Evolutionary conservation across 2,329 filamentous ascomycete genomes (phyloP), one percentile per base, ranked within the genome.

Genomic region (Amylocarpus encephaloides): DNA sequence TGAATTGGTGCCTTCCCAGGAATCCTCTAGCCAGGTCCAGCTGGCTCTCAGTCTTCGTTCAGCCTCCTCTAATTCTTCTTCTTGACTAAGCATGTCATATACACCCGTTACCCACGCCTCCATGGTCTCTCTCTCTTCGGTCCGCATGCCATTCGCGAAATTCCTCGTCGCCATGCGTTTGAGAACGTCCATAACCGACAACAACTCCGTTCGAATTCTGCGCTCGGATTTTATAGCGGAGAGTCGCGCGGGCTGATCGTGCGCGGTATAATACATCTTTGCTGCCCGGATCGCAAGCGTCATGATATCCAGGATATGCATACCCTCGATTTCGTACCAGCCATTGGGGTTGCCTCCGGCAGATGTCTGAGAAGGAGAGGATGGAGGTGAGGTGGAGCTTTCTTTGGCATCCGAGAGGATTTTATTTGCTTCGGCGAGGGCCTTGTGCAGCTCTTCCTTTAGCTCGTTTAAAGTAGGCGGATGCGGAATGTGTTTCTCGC

Each of bases 241-340:
- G 15, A 97, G 74, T 34, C 88, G 83, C 59, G 93, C 85, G 1
- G 91, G 89, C 47, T 91, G 78, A 63, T 94, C 87, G 66, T 97
- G 93, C 3, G 89, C 80, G 0, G 91, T 96, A 70, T 98, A 97
- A 71, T 97, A 98, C 62, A 94, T 85, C 70, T 94, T 95, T 46
- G 93, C 93, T 1, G 92, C 90, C 46, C 90, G 82, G 59, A 98
- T 97, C n/a, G 92, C 92, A 47, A 97, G 76, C 1, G 93, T 98
- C 65, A 93, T 86, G 47, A 95, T 83, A 66, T 97, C 92, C 49
- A 97, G 79, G 34, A 98, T 82, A 63, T 94, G 88, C 74, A 97
- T 82, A 15, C 92, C 93, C 67, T 95, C 88, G 18, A 95, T 78
- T 68, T 96, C 89, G 66, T 86, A 81, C 83, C 86, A 95, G 7